Base-by-base conservation (phyloP, 1,284 basidiomycete genomes). In the Entoloma clypeatum region DNA sequence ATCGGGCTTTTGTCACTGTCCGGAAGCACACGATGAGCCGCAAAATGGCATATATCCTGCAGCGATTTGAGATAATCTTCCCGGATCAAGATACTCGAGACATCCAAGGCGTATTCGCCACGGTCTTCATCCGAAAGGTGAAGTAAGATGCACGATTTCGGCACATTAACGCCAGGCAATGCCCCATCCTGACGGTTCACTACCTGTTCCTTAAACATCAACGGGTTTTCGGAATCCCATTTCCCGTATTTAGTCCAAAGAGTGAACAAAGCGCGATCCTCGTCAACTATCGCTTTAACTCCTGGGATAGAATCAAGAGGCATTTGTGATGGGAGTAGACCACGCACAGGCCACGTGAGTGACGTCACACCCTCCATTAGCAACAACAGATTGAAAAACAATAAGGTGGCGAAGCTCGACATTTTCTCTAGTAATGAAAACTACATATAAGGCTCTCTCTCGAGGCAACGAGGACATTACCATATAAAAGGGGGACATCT, bases 71-170 rank as follows among this genome's bases (percentile, higher is more conserved):
- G 32, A 34, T 34, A 34, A 14, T 34, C 32, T 19, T 34, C 32
- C 32, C 19, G 32, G 32, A 34, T 34, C 32, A 34, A 34, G 32
- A 34, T 34, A 23, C 16, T 23, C 24, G 32, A 34, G 32, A 34
- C 5, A n/a, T 14, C n/a, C 19, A 35, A 24, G 5, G 1, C 2
- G 25, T 35, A 35, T 13, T 35, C 6, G 3, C 1, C 21, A 35
- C 21, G 22, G 25, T 34, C 32, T 2, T 7, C 4, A 13, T 22
- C 21, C 17, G 33, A 35, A 24, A 35, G 33, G 13, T 14, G 33
- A 3, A 35, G 21, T 14, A 34, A n/a, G 4, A 6, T 35, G 33
- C 21, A 35, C 21, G 18, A 14, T 14, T 35, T 24, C 11, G 33
- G 33, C 21, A 35, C 33, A 13, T 14, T 11, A 8, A 35, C 22